These are phyloP conservation scores for Fusarium nematophilum DNA, from an alignment of 2,329 filamentous ascomycete species.

Conservation along the genomic window DNA sequence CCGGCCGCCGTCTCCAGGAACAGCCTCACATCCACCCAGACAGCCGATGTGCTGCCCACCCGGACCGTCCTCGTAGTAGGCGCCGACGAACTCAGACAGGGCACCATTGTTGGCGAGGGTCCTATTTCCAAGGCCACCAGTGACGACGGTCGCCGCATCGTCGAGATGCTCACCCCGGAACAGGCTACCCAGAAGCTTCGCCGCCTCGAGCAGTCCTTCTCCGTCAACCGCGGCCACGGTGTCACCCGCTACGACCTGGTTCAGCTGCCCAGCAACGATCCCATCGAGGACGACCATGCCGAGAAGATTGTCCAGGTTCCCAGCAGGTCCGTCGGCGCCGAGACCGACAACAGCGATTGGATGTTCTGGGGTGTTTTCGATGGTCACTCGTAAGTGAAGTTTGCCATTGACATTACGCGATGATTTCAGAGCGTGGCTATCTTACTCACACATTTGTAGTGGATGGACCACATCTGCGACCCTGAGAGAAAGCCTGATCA, in stretches of 20 bases:
- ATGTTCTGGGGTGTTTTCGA: conserved; percentile 99
- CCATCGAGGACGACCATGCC: conserved; percentile 97
- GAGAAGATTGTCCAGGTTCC: conserved; percentile 97
- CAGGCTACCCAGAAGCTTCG: conserved; percentile 92
- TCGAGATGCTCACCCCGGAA: conserved; percentile 97
- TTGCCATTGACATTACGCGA: neutral
- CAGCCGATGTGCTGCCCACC: conserved; percentile 58
- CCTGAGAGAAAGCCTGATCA: conserved; percentile 90
- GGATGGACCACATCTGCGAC: conserved; percentile 99
- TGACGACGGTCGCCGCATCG: conserved; percentile 83
- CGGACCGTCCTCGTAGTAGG: conserved; percentile 86
- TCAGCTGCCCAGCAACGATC: conserved; percentile 94
- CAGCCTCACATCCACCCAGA: conserved; percentile 56
- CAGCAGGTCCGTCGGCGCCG: conserved; percentile 57
- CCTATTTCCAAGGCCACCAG: conserved; percentile 90
- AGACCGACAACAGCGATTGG: conserved; percentile 81
- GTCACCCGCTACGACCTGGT: conserved; percentile 95
- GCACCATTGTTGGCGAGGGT: conserved; percentile 84
- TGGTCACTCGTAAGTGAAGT: conserved; percentile 81
- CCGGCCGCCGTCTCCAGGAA: conserved; percentile 50
- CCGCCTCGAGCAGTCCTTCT: conserved; percentile 89
- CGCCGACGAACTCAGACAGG: conserved; percentile 89
- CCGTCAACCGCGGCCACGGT: conserved; percentile 88
- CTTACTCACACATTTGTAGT: conserved; percentile 57
- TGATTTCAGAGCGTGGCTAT: neutral